These are phyloP conservation scores for Coemansia sp. DNA, from an alignment of 192 early-diverging fungal genomes.

Conservation along the genomic window DNA sequence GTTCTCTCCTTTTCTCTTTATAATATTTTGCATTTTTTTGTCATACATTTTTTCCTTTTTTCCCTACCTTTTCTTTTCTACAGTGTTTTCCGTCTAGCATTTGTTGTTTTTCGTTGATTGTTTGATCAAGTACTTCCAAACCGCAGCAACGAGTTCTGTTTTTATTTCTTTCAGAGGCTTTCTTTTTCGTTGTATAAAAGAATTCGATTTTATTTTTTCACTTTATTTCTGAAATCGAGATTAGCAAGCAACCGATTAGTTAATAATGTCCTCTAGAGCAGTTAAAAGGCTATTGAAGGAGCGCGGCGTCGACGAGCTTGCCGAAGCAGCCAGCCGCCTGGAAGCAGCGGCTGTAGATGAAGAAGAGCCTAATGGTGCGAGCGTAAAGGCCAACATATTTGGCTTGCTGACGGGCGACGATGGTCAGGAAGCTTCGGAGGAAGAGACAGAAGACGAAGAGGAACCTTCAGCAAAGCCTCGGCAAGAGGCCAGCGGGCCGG, in stretches of 20 bases:
- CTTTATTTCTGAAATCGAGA: neutral
- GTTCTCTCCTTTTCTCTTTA: neutral
- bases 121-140: too few species aligned
- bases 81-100: too few species aligned
- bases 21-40: constrained; percentile 1
- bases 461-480: neutral
- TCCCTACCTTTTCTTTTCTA: neutral
- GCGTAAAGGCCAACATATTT: constrained; percentile 33
- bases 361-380: neutral
- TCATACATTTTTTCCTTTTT: constrained; percentile 1
- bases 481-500: neutral
- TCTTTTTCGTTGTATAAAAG: too few species aligned
- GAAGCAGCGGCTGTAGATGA: constrained; percentile 17
- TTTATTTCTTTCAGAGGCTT: too few species aligned
- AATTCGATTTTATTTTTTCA: constrained; percentile 5
- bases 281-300: constrained; percentile 39
- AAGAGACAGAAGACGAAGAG: neutral
- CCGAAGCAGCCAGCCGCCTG: constrained; percentile 27
- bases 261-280: constrained; percentile 49
- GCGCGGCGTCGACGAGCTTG: constrained; percentile 48
- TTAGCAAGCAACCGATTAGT: neutral
- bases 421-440: neutral
- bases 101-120: too few species aligned
- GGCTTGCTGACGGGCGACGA: constrained; percentile 42
- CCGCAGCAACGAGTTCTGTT: too few species aligned